Conservation (phyloP, 805 yeast genomes). For the Ogataea trehalophila region DNA sequence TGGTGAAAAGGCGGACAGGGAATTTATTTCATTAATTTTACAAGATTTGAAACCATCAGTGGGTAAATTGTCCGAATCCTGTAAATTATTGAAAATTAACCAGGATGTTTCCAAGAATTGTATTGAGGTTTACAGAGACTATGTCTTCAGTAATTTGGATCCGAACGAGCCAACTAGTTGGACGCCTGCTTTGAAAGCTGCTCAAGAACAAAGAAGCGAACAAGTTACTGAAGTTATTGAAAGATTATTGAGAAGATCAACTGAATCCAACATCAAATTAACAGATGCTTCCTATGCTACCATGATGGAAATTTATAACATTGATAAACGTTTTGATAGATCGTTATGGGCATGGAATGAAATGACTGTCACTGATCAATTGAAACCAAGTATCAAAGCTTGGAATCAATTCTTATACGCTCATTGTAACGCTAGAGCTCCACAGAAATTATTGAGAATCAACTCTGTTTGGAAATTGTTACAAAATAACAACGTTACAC, state of each 20-base stretch:
- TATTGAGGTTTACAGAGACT: no score
- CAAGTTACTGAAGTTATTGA: slow-evolving; percentile 14
- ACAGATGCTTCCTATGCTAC: slow-evolving; percentile 37
- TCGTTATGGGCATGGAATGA: slow-evolving; percentile 48
- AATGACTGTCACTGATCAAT: slow-evolving; percentile 33
- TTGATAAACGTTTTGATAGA: slow-evolving; percentile 30
- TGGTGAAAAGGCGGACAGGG: no score
- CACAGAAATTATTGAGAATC: slow-evolving; percentile 31
- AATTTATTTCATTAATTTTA: no score
- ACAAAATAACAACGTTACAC: slow-evolving; percentile 28
- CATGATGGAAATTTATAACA: slow-evolving; percentile 43
- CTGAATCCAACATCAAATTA: slow-evolving; percentile 30
- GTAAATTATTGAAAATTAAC: no score
- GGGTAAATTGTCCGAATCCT: no score
- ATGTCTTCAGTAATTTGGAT: slow-evolving; percentile 9
- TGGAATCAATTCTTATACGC: slow-evolving; percentile 56
- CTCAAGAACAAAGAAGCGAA: slow-evolving; percentile 12
- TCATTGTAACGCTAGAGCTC: slow-evolving; percentile 23
- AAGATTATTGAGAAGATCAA: slow-evolving; percentile 19
- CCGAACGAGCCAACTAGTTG: slow-evolving; percentile 16
- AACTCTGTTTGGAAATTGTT: slow-evolving; percentile 32
- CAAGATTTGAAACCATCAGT: no score
- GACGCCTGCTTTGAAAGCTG: slow-evolving; percentile 11
- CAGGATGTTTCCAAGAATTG: no score
- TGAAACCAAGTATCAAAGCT: slow-evolving; percentile 27